phyloP scores from a whole-genome alignment of 2,329 filamentous ascomycete species.

The Nemania sp. region DNA sequence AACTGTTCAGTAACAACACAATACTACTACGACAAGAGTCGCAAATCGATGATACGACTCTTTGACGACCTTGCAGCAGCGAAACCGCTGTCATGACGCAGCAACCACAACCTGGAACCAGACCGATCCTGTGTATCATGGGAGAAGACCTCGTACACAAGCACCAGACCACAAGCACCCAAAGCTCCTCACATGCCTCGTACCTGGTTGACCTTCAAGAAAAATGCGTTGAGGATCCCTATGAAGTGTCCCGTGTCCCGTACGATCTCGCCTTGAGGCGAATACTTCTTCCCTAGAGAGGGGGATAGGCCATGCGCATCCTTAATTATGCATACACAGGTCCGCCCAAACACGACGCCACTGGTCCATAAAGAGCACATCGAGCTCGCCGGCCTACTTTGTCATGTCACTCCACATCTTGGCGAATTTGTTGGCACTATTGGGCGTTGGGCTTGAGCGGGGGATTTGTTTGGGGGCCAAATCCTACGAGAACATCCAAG shows the following conservation, averaged over 20 bases:
- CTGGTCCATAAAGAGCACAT: conserved; percentile 8
- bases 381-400: conserved; percentile 4
- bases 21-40: background rate
- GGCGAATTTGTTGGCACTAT: conserved; percentile 25
- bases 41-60: background rate
- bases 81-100: background rate
- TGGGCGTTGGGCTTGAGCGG: conserved; percentile 27
- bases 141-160: conserved; percentile 3
- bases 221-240: background rate
- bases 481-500: conserved; percentile 29
- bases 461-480: conserved; percentile 36
- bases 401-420: conserved; percentile 23
- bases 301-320: background rate
- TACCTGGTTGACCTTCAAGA: conserved; percentile 1
- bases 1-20: too few species aligned
- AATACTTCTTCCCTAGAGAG: background rate
- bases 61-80: background rate
- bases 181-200: background rate
- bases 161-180: background rate
- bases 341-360: conserved; percentile 9
- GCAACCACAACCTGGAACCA: background rate
- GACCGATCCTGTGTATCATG: background rate
- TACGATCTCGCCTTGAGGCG: conserved; percentile 3
- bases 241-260: background rate
- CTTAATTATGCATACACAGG: conserved; percentile 10